Evolutionary conservation across 495 filamentous ascomycete species (phyloP).

Genomic region (Penicillium cataractarum): DNA sequence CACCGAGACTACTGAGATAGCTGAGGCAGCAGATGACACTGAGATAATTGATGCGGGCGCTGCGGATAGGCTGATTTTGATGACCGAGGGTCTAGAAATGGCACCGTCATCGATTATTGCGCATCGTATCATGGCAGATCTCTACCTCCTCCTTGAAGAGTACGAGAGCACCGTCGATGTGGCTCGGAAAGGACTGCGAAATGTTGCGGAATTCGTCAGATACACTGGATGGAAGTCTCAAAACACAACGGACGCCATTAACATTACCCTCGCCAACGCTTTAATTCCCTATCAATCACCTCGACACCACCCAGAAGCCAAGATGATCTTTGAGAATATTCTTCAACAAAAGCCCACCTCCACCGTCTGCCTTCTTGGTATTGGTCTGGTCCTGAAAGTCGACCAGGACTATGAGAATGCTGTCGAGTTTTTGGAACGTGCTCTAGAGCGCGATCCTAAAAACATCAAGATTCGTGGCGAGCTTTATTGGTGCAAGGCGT

Average conservation of each 20-base stretch:
- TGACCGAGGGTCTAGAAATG: conserved; percentile 79
- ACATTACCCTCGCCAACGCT: conserved; percentile 75
- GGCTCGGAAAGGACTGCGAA: conserved; percentile 68
- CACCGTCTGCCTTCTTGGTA: conserved; percentile 80
- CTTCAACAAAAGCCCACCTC: conserved; percentile 71
- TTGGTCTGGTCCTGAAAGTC: conserved; percentile 89
- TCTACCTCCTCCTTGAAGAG: conserved; percentile 85
- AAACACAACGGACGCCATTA: conserved; percentile 72
- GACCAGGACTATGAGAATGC: conserved; percentile 84
- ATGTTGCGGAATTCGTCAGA: conserved; percentile 59
- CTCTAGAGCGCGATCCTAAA: conserved; percentile 65
- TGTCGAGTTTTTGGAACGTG: conserved; percentile 73
- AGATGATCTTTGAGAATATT: conserved; percentile 75
- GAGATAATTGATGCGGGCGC: conserved; percentile 46
- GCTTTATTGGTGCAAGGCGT: conserved; percentile 84
- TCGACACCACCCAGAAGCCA: conserved; percentile 86
- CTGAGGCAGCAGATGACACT: conserved; percentile 23
- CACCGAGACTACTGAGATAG: conserved; percentile 27
- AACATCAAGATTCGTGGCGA: conserved; percentile 82
- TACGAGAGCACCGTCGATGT: conserved; percentile 81
- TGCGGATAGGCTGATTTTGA: conserved; percentile 75
- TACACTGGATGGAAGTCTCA: conserved; percentile 67
- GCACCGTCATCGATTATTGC: conserved; percentile 75
- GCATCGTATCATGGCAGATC: conserved; percentile 81
- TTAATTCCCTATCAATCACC: conserved; percentile 87